Percentiles rank a stretch among this genome's conserved stretches.
These are phyloP conservation scores for Ilyonectria sp. DNA, from an alignment of 2,329 filamentous ascomycete genomes.

Conservation along the genomic window DNA sequence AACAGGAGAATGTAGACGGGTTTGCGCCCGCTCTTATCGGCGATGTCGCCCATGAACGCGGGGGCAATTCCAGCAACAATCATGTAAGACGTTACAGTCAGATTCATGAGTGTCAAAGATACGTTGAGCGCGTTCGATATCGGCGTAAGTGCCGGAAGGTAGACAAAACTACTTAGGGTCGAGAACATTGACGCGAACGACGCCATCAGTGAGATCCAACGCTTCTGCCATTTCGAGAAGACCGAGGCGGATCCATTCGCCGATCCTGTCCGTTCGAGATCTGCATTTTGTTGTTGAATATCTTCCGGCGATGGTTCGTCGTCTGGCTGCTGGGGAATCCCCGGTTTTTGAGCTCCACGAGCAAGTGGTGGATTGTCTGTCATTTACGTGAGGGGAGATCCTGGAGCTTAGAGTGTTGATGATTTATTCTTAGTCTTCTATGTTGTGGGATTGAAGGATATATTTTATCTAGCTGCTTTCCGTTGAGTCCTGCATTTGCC, in stretches of 20 bases:
- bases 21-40: slow-evolving; percentile 67
- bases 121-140: slow-evolving; percentile 12
- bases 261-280: background rate
- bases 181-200: slow-evolving; percentile 29
- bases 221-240: slow-evolving; percentile 23
- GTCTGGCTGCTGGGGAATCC: background rate
- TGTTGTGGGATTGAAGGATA: background rate
- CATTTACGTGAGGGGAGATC: background rate
- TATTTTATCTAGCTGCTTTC: background rate
- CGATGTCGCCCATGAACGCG: slow-evolving; percentile 61
- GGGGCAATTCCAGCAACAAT: slow-evolving; percentile 41
- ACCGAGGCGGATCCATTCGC: background rate
- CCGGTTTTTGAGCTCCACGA: background rate
- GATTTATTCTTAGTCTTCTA: background rate
- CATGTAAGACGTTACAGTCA: slow-evolving; percentile 33
- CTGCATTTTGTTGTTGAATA: background rate
- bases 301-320: background rate
- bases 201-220: slow-evolving; percentile 18
- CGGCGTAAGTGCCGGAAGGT: slow-evolving; percentile 18
- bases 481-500: too few species aligned
- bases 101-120: slow-evolving; percentile 22
- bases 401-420: background rate
- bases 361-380: background rate
- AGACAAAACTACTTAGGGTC: slow-evolving; percentile 30
- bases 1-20: slow-evolving; percentile 70